These are phyloP conservation scores for Agroathelia rolfsii DNA, from an alignment of 1,284 basidiomycete genomes.

Conservation along the genomic window DNA sequence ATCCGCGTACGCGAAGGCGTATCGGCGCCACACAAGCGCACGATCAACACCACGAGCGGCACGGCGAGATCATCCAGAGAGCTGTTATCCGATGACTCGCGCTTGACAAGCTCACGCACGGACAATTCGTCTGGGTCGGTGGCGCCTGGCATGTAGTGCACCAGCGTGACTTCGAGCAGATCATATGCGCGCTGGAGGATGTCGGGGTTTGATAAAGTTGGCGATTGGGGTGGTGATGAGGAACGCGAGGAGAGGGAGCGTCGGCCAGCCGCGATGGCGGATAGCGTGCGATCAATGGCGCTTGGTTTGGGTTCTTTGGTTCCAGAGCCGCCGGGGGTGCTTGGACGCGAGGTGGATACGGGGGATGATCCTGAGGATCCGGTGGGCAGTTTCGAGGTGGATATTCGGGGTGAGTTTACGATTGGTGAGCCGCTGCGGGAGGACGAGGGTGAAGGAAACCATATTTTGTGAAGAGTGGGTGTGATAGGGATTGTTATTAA, in stretches of 20 bases:
- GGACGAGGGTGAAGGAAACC: constrained; percentile 29
- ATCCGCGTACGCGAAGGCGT: constrained; percentile 45
- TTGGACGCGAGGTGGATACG: constrained; percentile 15
- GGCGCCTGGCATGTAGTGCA: constrained; percentile 56
- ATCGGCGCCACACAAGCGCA: constrained; percentile 57
- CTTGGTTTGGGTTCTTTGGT: too few relatives aligned
- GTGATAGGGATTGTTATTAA: constrained; percentile 63
- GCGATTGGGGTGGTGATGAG: too few relatives aligned
- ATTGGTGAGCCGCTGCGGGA: constrained; percentile 16
- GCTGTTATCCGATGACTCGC: constrained; percentile 38
- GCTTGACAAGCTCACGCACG: constrained; percentile 41
- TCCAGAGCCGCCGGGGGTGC: too few relatives aligned
- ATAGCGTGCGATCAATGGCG: too few relatives aligned
- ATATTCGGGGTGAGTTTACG: constrained; percentile 19
- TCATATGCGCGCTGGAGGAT: constrained; percentile 54
- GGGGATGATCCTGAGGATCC: constrained; percentile 14
- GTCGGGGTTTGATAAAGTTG: too few relatives aligned
- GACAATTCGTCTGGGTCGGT: constrained; percentile 51
- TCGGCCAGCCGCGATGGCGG: too few relatives aligned
- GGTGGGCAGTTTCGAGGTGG: constrained; percentile 18
- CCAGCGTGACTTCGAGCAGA: constrained; percentile 52
- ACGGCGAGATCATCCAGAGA: constrained; percentile 68
- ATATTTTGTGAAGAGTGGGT: constrained; percentile 39
- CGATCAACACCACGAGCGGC: constrained; percentile 67
- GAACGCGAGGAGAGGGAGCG: too few relatives aligned